phyloP scores from a whole-genome alignment of 768 basidiomycete genomes.

The Russula virescens region DNA sequence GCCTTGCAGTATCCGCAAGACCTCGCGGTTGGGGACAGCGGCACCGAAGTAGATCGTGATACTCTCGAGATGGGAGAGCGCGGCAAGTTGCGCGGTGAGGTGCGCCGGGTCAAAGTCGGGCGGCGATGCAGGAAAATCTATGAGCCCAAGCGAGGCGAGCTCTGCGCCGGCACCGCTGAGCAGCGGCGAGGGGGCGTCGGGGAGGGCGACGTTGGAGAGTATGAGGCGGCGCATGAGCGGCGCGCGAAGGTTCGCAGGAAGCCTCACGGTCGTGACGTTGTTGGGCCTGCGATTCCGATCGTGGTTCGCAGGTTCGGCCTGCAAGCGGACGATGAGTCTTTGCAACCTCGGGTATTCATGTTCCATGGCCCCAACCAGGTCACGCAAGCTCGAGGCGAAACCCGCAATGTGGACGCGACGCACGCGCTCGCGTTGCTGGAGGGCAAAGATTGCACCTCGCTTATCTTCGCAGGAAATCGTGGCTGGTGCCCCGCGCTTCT shows the following conservation, averaged over 20 bases:
- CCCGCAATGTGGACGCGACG: neutral
- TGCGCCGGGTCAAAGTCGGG: neutral
- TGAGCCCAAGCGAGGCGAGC: neutral
- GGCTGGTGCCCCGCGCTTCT: neutral
- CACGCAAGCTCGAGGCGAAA: neutral
- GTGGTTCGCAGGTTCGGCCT: neutral
- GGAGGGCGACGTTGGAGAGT: conserved; percentile 6
- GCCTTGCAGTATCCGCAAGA: too few relatives aligned
- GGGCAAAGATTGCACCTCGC: neutral
- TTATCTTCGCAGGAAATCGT: neutral
- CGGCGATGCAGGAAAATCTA: neutral
- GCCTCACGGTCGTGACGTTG: neutral
- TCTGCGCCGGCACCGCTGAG: neutral
- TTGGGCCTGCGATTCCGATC: neutral
- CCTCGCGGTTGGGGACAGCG: neutral
- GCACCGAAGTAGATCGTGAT: neutral
- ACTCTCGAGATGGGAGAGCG: conserved; percentile 2
- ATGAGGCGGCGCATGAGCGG: neutral
- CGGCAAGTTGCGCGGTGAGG: neutral
- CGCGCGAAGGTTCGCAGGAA: neutral
- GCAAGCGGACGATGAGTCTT: neutral
- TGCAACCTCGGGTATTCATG: neutral
- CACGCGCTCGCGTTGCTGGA: conserved; percentile 1
- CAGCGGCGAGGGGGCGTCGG: neutral
- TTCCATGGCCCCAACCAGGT: conserved; percentile 6